Percentiles rank a stretch among this genome's conserved stretches.
Evolutionary conservation across 805 yeast genomes (phyloP).

Genomic region (Yamadazyma nakazawae): DNA sequence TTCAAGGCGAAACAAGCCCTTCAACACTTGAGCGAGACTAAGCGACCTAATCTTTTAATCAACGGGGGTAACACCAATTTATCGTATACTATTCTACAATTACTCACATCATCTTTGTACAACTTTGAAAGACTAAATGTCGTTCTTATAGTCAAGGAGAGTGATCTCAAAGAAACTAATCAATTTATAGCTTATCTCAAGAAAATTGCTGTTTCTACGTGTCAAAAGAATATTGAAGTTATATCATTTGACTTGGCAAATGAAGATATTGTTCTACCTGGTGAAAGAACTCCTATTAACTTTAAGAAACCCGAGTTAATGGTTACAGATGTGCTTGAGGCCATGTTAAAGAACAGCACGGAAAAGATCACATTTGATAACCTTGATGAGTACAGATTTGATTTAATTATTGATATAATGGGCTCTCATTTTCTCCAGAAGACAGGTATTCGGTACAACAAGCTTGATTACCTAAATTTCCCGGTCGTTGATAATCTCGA

Average conservation of each 20-base stretch:
- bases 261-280: conserved; percentile 33
- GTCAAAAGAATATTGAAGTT: conserved; percentile 21
- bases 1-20: conserved; percentile 38
- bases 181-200: conserved; percentile 21
- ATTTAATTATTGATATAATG: conserved; percentile 35
- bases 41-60: conserved; percentile 30
- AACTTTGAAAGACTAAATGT: conserved; percentile 25
- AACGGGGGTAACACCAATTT: conserved; percentile 43
- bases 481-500: conserved; percentile 23
- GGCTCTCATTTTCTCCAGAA: conserved; percentile 40
- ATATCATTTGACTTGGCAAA: conserved; percentile 33
- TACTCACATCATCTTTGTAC: conserved; percentile 28
- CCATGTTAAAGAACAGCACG: conserved; percentile 23
- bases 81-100: conserved; percentile 35
- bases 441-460: conserved; percentile 23
- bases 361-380: conserved; percentile 20
- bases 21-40: conserved; percentile 18
- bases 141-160: conserved; percentile 29
- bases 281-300: conserved; percentile 30
- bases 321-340: conserved; percentile 35
- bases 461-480: conserved; percentile 27
- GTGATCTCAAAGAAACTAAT: conserved; percentile 10
- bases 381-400: conserved; percentile 28
- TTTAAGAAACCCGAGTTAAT: conserved; percentile 38
- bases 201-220: conserved; percentile 2